phyloP scores from a whole-genome alignment of 306 rosid genomes.

The Aeschynomene evenia region DNA sequence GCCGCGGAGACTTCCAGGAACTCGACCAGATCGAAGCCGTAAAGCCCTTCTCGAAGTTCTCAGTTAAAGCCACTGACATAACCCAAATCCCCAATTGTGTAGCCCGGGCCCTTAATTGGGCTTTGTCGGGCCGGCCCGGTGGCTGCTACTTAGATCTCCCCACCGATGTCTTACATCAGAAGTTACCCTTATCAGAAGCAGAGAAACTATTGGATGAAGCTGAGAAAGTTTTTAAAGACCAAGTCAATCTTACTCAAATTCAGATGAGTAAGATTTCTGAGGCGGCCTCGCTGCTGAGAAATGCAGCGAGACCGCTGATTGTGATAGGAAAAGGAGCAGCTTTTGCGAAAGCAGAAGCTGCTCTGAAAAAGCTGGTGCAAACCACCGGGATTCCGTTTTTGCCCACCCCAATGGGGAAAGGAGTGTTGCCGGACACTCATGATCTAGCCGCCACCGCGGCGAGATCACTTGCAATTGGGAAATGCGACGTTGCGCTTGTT shows the following conservation, averaged over 20 bases:
- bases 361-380: conserved; percentile 62
- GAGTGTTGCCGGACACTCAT: conserved; percentile 77
- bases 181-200: conserved; percentile 53
- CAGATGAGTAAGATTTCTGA: neutral
- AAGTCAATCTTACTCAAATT: neutral
- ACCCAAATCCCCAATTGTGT: conserved; percentile 63
- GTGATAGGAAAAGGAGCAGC: conserved; percentile 98
- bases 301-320: conserved; percentile 75
- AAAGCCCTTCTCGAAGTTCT: conserved; percentile 70
- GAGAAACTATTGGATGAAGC: conserved; percentile 53
- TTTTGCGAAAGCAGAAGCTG: conserved; percentile 66
- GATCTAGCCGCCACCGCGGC: conserved; percentile 88
- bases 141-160: conserved; percentile 91
- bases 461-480: conserved; percentile 81
- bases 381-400: conserved; percentile 83
- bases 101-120: conserved; percentile 49
- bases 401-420: conserved; percentile 97
- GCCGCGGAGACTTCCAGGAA: conserved; percentile 98
- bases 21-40: conserved; percentile 82
- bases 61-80: conserved; percentile 56
- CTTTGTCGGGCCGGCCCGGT: conserved; percentile 71
- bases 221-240: neutral
- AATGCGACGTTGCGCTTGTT: conserved; percentile 86
- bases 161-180: conserved; percentile 76
- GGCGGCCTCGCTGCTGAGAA: conserved; percentile 55